Evolutionary conservation across 2,329 filamentous ascomycete genomes (phyloP).

Genomic region (Pseudogymnoascus sp.): DNA sequence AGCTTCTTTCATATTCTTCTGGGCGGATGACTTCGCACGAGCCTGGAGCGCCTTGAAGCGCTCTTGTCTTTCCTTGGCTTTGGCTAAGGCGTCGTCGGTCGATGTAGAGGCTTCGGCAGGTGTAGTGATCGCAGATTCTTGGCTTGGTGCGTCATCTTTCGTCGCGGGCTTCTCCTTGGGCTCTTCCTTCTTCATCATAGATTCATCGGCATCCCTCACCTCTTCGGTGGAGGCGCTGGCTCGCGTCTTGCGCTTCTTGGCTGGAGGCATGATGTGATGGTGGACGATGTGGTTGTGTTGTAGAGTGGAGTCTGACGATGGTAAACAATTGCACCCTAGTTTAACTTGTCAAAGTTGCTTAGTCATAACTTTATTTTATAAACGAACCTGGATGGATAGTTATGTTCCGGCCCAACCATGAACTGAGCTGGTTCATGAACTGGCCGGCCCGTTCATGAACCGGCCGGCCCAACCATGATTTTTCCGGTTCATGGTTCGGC

Average conservation of each 20-base stretch:
- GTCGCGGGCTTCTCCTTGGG: neutral
- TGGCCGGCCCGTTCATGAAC: no score
- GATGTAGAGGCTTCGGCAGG: conserved; percentile 9
- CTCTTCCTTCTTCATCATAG: neutral
- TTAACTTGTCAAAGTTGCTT: conserved; percentile 7
- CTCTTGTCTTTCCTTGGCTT: conserved; percentile 59
- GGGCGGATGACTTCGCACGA: conserved; percentile 62
- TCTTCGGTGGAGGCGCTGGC: conserved; percentile 19
- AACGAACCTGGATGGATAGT: neutral
- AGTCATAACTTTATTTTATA: conserved; percentile 8
- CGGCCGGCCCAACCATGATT: no score
- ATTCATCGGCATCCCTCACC: conserved; percentile 10
- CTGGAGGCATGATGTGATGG: conserved; percentile 31
- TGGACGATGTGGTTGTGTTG: conserved; percentile 7
- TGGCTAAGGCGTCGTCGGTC: conserved; percentile 30
- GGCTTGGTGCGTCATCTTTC: conserved; percentile 2
- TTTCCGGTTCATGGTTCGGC: no score
- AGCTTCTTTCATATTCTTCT: conserved; percentile 74
- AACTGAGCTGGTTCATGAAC: no score
- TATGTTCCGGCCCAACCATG: no score
- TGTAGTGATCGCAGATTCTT: conserved; percentile 10
- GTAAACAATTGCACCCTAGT: conserved; percentile 21
- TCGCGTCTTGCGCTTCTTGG: conserved; percentile 38
- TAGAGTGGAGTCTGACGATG: conserved; percentile 3
- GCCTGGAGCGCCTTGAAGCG: conserved; percentile 83